Evolutionary conservation across 208 protist species (phyloP).

Genomic region (Trypanosoma caninum): DNA sequence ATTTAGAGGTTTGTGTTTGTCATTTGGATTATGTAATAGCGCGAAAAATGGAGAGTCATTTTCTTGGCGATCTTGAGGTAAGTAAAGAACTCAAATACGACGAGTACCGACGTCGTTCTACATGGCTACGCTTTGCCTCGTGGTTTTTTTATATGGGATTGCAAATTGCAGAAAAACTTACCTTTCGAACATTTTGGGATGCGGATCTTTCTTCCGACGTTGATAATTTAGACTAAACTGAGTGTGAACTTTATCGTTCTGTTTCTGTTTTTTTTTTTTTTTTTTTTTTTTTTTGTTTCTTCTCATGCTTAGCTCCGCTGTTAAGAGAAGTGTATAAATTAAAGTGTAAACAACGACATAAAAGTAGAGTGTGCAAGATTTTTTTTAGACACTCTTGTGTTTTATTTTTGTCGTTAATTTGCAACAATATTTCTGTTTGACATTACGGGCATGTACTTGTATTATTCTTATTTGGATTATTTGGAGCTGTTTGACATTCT

Average conservation of each 20-base stretch:
- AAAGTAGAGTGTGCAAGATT: neutral
- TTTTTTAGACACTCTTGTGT: neutral
- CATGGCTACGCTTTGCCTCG: constrained; percentile 63
- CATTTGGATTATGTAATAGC: constrained; percentile 64
- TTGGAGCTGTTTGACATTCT: too few species aligned
- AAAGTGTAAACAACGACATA: neutral
- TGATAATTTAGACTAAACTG: constrained; percentile 45
- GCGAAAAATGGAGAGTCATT: constrained; percentile 84
- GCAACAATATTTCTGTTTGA: too few species aligned
- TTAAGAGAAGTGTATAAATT: neutral
- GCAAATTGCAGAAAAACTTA: constrained; percentile 65
- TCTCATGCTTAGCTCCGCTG: neutral
- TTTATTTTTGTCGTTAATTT: too few species aligned
- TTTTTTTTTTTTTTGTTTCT: constrained; percentile 15
- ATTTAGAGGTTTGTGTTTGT: constrained; percentile 87
- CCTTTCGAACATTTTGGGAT: constrained; percentile 46
- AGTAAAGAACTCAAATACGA: constrained; percentile 70
- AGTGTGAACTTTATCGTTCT: neutral
- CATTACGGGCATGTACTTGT: too few species aligned
- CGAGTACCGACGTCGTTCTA: constrained; percentile 59
- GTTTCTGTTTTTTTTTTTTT: constrained; percentile 12
- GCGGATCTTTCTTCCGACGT: constrained; percentile 47
- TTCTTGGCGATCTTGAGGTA: constrained; percentile 56
- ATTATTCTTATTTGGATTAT: neutral
- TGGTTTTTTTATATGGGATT: constrained; percentile 83